Percentiles rank a stretch among this genome's conserved stretches.
Conservation (phyloP, 768 basidiomycete species). For the Trametes meyenii region DNA sequence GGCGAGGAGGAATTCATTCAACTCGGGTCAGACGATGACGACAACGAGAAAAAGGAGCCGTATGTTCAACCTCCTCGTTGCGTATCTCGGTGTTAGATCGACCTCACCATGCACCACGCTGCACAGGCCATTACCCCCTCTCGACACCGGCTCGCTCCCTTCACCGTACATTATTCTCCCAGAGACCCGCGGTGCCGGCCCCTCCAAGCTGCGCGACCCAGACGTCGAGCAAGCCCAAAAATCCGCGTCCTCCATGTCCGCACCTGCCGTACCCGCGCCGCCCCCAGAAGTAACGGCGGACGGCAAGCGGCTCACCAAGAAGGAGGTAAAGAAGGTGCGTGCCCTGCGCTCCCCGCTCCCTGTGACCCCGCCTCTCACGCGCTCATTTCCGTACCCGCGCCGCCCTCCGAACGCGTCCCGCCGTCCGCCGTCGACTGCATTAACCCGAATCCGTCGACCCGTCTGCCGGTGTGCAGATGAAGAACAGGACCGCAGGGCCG, state of each 20-base stretch:
- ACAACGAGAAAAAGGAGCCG: conserved; percentile 20
- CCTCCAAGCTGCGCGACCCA: conserved; percentile 59
- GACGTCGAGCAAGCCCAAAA: conserved; percentile 57
- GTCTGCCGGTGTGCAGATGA: conserved; percentile 49
- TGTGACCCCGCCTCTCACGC: conserved; percentile 2
- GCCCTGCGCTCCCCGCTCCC: conserved; percentile 6
- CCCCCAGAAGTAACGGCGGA: conserved; percentile 61
- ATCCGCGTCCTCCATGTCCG: conserved; percentile 49
- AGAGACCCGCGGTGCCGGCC: conserved; percentile 44
- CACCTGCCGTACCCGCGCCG: conserved; percentile 63
- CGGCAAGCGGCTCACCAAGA: conserved; percentile 72
- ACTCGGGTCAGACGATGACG: conserved; percentile 38
- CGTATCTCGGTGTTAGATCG: conserved; percentile 6
- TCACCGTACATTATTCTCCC: conserved; percentile 61
- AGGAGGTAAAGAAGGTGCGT: conserved; percentile 68
- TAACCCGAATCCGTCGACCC: background rate
- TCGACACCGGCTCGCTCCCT: conserved; percentile 71
- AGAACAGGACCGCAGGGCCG: conserved; percentile 72
- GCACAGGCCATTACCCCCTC: conserved; percentile 56
- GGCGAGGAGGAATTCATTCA: conserved; percentile 60
- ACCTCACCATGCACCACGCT: conserved; percentile 22
- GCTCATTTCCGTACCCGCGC: conserved; percentile 4
- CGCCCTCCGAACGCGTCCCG: background rate
- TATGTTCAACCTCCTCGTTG: conserved; percentile 27
- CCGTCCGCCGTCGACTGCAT: background rate